A percentile compares a stretch with the other conserved stretches of the same genome.
Conservation (phyloP, 2,329 filamentous ascomycete species). For the Fusarium bactridioides region DNA sequence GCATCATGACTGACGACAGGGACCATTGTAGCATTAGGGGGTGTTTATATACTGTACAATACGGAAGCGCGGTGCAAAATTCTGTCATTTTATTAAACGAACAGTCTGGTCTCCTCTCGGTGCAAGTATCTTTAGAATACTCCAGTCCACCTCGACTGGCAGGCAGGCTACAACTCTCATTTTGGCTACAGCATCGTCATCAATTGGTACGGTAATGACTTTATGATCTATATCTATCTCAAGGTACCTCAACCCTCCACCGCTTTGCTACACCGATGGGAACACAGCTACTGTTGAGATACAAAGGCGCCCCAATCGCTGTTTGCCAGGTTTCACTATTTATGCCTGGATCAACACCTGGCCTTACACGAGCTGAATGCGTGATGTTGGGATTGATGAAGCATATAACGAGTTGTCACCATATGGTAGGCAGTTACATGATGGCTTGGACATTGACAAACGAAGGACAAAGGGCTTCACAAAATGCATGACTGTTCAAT, state of each 20-base stretch:
- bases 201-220: not conserved
- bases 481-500: not conserved
- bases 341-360: not conserved
- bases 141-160: not conserved
- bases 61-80: not conserved
- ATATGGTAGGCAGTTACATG: no score
- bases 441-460: not conserved
- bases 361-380: not conserved
- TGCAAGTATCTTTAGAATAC: not conserved
- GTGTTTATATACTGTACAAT: constrained; percentile 17
- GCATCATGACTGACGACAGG: not conserved
- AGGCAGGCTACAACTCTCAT: not conserved
- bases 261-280: not conserved
- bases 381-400: not conserved
- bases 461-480: not conserved
- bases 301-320: not conserved
- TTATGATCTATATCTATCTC: no score
- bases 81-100: not conserved
- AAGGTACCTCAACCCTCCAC: not conserved
- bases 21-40: constrained; percentile 15
- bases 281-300: not conserved
- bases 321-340: not conserved
- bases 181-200: not conserved
- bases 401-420: not conserved
- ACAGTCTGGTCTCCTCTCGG: not conserved